Percentiles rank a stretch among this genome's conserved stretches.
phyloP scores from a whole-genome alignment of 176 grass and related monocot genomes.

The Juncus inflexus region DNA sequence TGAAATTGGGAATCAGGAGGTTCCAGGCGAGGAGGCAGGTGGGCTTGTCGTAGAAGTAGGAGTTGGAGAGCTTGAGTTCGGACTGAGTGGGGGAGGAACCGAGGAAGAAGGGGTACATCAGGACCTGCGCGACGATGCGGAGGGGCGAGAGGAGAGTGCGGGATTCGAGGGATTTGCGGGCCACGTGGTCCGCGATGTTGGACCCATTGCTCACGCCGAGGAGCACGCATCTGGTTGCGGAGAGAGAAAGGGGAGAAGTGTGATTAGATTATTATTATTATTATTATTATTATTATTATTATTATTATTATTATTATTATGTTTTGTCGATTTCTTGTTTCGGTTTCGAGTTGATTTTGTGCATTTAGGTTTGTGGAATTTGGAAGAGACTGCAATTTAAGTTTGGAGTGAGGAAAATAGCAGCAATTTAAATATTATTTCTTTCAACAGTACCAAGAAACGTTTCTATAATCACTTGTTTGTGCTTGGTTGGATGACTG shows the following conservation, averaged over 20 bases:
- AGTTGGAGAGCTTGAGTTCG: slow-evolving; percentile 67
- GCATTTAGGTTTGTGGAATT: too few relatives aligned
- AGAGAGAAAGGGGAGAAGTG: background rate
- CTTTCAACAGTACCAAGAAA: too few relatives aligned
- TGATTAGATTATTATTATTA: too few relatives aligned
- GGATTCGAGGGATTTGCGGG: slow-evolving; percentile 50
- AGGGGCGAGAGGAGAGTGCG: slow-evolving; percentile 47
- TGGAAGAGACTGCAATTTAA: too few relatives aligned
- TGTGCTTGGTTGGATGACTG: too few relatives aligned
- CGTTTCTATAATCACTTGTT: too few relatives aligned
- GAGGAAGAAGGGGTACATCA: slow-evolving; percentile 78
- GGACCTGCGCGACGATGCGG: slow-evolving; percentile 53
- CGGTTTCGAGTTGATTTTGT: too few relatives aligned
- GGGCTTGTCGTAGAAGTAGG: slow-evolving; percentile 65
- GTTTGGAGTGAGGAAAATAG: too few relatives aligned
- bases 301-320: too few relatives aligned
- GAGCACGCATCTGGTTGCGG: slow-evolving; percentile 52
- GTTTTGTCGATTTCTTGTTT: too few relatives aligned
- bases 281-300: too few relatives aligned
- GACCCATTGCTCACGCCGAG: slow-evolving; percentile 60
- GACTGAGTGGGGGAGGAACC: slow-evolving; percentile 51
- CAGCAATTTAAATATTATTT: too few relatives aligned
- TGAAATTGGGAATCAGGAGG: slow-evolving; percentile 58
- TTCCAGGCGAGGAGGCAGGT: slow-evolving; percentile 57
- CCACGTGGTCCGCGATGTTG: slow-evolving; percentile 70